Conservation (phyloP, 176 grass and related monocot genomes). For the Chrysopogon serrulatus region DNA sequence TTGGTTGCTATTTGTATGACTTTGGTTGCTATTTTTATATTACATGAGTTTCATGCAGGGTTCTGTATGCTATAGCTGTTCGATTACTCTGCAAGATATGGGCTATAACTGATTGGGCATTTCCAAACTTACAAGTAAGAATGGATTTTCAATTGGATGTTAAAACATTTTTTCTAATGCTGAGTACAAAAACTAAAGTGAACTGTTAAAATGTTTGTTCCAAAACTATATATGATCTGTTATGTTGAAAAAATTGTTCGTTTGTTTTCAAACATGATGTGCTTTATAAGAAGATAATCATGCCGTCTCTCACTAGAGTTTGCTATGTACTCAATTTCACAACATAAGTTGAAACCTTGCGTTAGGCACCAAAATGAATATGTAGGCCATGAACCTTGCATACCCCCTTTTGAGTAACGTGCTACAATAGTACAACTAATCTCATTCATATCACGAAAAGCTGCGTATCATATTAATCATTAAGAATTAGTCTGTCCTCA, state of each 20-base stretch:
- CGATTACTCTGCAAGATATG: slow-evolving; percentile 92
- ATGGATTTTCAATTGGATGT: slow-evolving; percentile 16
- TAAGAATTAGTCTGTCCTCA: not conserved
- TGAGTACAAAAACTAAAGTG: slow-evolving; percentile 3
- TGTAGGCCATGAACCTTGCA: not conserved
- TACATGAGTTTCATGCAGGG: slow-evolving; percentile 31
- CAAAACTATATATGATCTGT: not conserved
- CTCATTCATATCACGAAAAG: not conserved
- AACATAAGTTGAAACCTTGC: not conserved
- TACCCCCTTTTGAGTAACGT: not conserved
- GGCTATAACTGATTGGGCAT: slow-evolving; percentile 66
- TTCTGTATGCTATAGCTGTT: slow-evolving; percentile 66
- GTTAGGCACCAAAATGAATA: not conserved
- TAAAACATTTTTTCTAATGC: not conserved
- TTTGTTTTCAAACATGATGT: slow-evolving; percentile 10
- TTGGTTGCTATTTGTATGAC: not conserved
- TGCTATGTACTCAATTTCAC: not conserved
- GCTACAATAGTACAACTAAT: not conserved
- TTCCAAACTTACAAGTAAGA: slow-evolving; percentile 93
- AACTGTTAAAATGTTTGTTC: slow-evolving; percentile 1
- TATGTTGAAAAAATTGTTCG: slow-evolving; percentile 1
- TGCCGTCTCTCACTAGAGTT: not conserved
- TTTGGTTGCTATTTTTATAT: not conserved
- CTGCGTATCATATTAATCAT: not conserved
- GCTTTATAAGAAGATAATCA: not conserved